Conservation (phyloP, 2,329 filamentous ascomycete genomes). For the Fusarium circinatum region DNA sequence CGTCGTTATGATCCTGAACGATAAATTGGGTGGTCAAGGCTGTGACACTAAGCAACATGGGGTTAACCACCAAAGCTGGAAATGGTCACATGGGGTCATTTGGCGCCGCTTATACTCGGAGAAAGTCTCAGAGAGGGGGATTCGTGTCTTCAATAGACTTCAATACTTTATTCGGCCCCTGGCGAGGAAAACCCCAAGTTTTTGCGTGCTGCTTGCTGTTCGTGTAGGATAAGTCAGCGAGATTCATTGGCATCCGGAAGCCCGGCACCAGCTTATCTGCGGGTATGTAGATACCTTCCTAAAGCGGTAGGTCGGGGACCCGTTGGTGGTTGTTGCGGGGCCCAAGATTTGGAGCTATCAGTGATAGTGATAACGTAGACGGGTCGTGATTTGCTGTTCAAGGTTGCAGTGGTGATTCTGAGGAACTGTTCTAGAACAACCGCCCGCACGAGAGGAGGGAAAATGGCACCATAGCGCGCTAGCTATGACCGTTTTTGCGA, state of each 20-base stretch:
- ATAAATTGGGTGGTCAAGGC: neutral
- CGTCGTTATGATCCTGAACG: neutral
- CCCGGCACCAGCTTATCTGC: constrained; percentile 26
- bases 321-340: neutral
- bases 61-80: neutral
- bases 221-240: neutral
- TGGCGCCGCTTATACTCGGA: neutral
- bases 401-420: neutral
- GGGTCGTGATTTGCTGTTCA: neutral
- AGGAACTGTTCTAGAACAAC: constrained; percentile 26
- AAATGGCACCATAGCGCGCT: neutral
- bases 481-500: neutral
- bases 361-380: neutral
- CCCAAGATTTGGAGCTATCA: neutral
- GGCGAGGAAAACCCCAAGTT: neutral
- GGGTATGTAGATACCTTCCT: constrained; percentile 1
- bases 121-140: neutral
- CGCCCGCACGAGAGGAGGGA: neutral
- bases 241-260: constrained; percentile 5
- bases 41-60: neutral
- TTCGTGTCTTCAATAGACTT: neutral
- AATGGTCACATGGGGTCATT: neutral
- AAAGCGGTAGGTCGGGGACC: neutral
- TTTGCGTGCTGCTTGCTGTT: neutral
- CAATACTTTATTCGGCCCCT: neutral